Percentiles rank a stretch among this genome's conserved stretches.
Evolutionary conservation across 306 rosid genomes (phyloP).

Genomic region (Cicer yamashitae): DNA sequence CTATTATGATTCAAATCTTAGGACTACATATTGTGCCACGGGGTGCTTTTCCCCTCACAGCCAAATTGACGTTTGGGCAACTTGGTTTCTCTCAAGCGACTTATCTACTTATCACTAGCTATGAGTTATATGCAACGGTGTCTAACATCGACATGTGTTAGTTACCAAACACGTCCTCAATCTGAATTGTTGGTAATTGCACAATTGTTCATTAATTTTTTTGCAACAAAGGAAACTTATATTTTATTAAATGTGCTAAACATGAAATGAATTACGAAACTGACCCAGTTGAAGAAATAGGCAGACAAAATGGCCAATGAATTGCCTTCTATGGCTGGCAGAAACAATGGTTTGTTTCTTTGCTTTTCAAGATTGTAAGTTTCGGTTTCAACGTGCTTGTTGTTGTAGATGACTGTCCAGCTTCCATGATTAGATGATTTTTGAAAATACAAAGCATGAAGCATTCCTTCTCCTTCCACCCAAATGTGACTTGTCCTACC

Average conservation of each 20-base stretch:
- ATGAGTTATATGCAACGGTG: too few species aligned
- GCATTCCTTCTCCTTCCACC: slow-evolving; percentile 93
- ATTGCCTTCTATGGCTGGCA: slow-evolving; percentile 66
- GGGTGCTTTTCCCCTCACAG: too few species aligned
- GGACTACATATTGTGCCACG: too few species aligned
- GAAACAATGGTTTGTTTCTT: slow-evolving; percentile 64
- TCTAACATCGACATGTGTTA: too few species aligned
- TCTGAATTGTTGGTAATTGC: too few species aligned
- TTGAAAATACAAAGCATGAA: slow-evolving; percentile 65
- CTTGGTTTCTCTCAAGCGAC: too few species aligned
- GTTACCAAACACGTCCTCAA: too few species aligned
- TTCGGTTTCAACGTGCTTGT: slow-evolving; percentile 66
- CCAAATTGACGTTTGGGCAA: too few species aligned
- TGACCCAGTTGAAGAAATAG: slow-evolving; percentile 65
- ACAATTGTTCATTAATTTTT: too few species aligned
- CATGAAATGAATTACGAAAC: slow-evolving; percentile 10
- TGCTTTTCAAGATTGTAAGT: slow-evolving; percentile 61
- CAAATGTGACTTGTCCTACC: slow-evolving; percentile 65
- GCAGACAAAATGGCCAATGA: slow-evolving; percentile 59
- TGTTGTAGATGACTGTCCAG: slow-evolving; percentile 64
- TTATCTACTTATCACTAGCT: too few species aligned
- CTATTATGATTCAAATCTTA: too few species aligned
- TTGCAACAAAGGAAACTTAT: neutral
- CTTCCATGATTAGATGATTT: slow-evolving; percentile 40
- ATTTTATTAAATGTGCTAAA: neutral